Conservation (phyloP, 345 rosid species). For the Toxicodendron radicans region DNA sequence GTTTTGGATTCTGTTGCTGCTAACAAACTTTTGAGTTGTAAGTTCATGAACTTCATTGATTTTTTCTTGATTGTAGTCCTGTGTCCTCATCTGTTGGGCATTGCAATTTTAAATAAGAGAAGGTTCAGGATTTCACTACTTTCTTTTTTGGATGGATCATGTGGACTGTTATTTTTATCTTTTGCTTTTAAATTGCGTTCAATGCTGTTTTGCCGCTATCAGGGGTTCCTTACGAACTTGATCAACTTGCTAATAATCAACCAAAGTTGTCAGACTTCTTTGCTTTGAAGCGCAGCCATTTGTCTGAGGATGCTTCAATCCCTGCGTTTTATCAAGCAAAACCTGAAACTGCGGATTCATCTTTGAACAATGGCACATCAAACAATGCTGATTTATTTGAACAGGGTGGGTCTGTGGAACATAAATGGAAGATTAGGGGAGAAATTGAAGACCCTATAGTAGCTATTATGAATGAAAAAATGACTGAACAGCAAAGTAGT, state of each 20-base stretch:
- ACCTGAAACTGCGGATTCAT: slow-evolving; percentile 34
- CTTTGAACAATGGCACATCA: slow-evolving; percentile 36
- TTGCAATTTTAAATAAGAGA: background rate
- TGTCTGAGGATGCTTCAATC: slow-evolving; percentile 30
- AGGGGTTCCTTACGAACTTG: slow-evolving; percentile 96
- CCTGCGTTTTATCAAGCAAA: slow-evolving; percentile 32
- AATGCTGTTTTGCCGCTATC: slow-evolving; percentile 19
- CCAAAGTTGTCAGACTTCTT: slow-evolving; percentile 86
- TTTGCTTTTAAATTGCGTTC: slow-evolving; percentile 4
- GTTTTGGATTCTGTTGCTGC: slow-evolving; percentile 74
- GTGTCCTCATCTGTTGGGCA: background rate
- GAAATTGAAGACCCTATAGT: slow-evolving; percentile 32
- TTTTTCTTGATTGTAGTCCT: background rate
- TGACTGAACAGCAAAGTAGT: slow-evolving; percentile 31
- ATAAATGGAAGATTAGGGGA: slow-evolving; percentile 21
- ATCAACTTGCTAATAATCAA: slow-evolving; percentile 77
- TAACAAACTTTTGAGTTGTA: slow-evolving; percentile 77
- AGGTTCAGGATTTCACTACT: background rate
- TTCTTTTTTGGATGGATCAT: background rate
- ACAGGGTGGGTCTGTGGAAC: slow-evolving; percentile 30
- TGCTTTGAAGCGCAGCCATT: slow-evolving; percentile 34
- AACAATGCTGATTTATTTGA: slow-evolving; percentile 34
- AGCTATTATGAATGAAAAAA: slow-evolving; percentile 24
- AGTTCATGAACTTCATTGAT: slow-evolving; percentile 34
- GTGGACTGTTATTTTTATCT: background rate